phyloP scores from a whole-genome alignment of 768 basidiomycete genomes.

The Hebeloma cylindrosporum region DNA sequence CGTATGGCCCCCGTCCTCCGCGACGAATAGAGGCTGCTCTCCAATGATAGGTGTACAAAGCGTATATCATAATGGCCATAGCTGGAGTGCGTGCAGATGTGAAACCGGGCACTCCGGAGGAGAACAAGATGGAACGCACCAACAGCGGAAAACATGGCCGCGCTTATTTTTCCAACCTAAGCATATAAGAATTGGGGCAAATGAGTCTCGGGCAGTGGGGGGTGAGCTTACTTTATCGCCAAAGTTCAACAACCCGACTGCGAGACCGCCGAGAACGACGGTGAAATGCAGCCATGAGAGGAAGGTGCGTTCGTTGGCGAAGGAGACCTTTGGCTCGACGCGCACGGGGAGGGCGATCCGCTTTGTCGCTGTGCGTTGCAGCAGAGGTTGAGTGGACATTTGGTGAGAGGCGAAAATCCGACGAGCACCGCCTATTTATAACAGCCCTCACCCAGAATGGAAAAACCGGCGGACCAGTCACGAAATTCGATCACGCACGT shows the following conservation, averaged over 20 bases:
- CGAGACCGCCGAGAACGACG: conserved; percentile 94
- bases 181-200: background rate
- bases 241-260: conserved; percentile 96
- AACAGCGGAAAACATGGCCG: conserved; percentile 93
- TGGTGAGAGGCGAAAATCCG: conserved; percentile 13
- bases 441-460: conserved; percentile 15
- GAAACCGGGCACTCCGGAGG: background rate
- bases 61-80: conserved; percentile 97
- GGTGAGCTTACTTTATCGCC: conserved; percentile 78
- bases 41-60: conserved; percentile 95
- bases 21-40: conserved; percentile 89
- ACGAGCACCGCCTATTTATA: conserved; percentile 20
- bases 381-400: conserved; percentile 98
- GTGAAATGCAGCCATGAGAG: conserved; percentile 99
- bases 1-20: conserved; percentile 93
- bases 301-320: conserved; percentile 94
- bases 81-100: conserved; percentile 45
- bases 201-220: conserved; percentile 3
- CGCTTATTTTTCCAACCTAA: conserved; percentile 89
- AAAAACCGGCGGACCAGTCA: conserved; percentile 18
- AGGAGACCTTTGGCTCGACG: conserved; percentile 93
- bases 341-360: conserved; percentile 96
- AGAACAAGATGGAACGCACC: conserved; percentile 44
- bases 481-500: conserved; percentile 25
- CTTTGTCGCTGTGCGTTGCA: conserved; percentile 92